Conservation (phyloP, 1,284 basidiomycete genomes). For the Anthracocystis panici-leucophaei region DNA sequence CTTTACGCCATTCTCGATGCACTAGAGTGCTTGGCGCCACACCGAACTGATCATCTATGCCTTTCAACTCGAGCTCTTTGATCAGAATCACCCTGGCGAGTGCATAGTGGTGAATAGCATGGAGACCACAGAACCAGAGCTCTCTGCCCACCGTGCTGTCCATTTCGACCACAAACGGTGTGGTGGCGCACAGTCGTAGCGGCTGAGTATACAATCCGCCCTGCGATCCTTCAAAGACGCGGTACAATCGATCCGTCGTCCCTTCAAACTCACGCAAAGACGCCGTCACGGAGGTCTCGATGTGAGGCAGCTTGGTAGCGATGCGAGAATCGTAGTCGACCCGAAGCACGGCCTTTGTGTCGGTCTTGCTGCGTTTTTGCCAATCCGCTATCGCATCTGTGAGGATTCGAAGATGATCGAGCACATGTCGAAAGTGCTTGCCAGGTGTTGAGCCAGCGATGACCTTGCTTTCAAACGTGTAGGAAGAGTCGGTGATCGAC, state of each 20-base stretch:
- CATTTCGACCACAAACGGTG: conserved; percentile 55
- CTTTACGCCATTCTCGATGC: conserved; percentile 46
- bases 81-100: conserved; percentile 61
- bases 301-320: conserved; percentile 26
- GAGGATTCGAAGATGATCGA: conserved; percentile 59
- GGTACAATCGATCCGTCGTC: conserved; percentile 31
- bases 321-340: conserved; percentile 62
- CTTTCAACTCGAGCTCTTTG: conserved; percentile 52
- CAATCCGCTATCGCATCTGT: conserved; percentile 49
- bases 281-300: conserved; percentile 45
- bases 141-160: conserved; percentile 50
- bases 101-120: conserved; percentile 67
- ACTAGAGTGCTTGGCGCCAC: conserved; percentile 65
- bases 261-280: conserved; percentile 52
- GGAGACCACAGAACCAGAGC: conserved; percentile 64
- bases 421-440: conserved; percentile 61
- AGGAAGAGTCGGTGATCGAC: conserved; percentile 36
- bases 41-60: conserved; percentile 57
- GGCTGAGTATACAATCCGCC: conserved; percentile 37
- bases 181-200: conserved; percentile 56
- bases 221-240: conserved; percentile 33
- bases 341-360: conserved; percentile 9
- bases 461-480: conserved; percentile 42
- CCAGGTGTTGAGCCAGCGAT: conserved; percentile 56
- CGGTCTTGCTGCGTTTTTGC: conserved; percentile 14